Evolutionary conservation across 108 stramenopile genomes (phyloP), one percentile per base, ranked within the genome.

Genomic region (Pseudonitzschia pungens): DNA sequence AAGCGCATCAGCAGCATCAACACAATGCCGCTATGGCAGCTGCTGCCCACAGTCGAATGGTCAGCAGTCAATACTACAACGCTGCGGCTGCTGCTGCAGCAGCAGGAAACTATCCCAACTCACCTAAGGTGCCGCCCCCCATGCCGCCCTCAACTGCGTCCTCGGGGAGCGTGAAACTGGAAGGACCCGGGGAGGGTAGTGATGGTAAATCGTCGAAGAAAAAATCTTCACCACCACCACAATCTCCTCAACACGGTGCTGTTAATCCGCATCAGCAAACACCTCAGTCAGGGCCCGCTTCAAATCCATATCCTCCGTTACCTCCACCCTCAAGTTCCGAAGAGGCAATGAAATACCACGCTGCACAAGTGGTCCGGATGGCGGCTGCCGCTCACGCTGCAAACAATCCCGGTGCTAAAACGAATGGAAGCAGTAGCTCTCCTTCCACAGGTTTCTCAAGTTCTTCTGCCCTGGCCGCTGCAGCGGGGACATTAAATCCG

Each of bases 401-500:
- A 0, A 62, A 33, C 12, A 33, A 33, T 33, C 26, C 26, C n/a
- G 40, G n/a, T 40, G 31, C 1, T 40, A 11, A n/a, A 31, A 33
- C 20, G 4, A 33, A 12, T 33, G 60, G 60, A 7, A 58, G 26
- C 27, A 15, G 57, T 24, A 58, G 26, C n/a, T 12, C 45, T 48
- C 14, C 45, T 2, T 12, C 45, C 1, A 12, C 16, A 48, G 31
- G 29, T 20, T 62, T 62, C 40, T 4, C 28, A n/a, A 62, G 40
- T 15, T 20, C 60, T 6, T 24, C 60, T 8, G 32, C 60, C 32
- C n/a, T 62, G 12, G 60, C 60, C 20, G 60, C 60, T 29, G 60
- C 60, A 18, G 60, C 60, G 1, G 60, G 60, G n/a, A 62, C 60
- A 12, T 62, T 62, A 40, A 62, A 62, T 62, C 60, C 60, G 4